These are phyloP conservation scores for Podila minutissima DNA, from an alignment of 192 early-diverging fungal genomes.

Conservation along the genomic window DNA sequence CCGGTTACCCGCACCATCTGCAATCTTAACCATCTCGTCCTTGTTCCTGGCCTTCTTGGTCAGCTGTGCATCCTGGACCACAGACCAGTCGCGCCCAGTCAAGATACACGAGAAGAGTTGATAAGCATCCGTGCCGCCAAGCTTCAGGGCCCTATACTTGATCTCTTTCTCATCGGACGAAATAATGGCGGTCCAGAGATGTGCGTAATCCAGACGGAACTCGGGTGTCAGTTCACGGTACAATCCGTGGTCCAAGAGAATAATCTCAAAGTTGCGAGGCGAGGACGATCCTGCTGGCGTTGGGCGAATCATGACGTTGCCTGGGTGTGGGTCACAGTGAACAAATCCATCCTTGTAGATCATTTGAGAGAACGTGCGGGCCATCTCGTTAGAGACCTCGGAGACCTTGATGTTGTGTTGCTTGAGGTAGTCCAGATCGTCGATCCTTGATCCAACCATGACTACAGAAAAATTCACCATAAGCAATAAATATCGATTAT, in stretches of 20 bases:
- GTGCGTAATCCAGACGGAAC: slow-evolving; percentile 86
- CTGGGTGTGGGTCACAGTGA: slow-evolving; percentile 96
- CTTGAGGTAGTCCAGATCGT: slow-evolving; percentile 76
- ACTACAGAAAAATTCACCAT: slow-evolving; percentile 24
- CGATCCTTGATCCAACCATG: slow-evolving; percentile 68
- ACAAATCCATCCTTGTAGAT: slow-evolving; percentile 86
- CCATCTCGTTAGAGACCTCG: slow-evolving; percentile 80
- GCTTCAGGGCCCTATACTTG: slow-evolving; percentile 67
- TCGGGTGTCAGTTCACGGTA: slow-evolving; percentile 79
- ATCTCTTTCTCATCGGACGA: slow-evolving; percentile 80
- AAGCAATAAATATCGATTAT: neutral
- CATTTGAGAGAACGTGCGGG: slow-evolving; percentile 87
- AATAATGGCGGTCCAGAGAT: slow-evolving; percentile 89
- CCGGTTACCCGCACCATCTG: slow-evolving; percentile 42
- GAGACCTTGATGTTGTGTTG: slow-evolving; percentile 78
- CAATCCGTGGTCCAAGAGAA: slow-evolving; percentile 90
- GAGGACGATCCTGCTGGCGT: slow-evolving; percentile 50
- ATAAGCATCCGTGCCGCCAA: slow-evolving; percentile 80
- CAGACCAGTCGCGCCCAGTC: slow-evolving; percentile 74
- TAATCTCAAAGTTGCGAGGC: slow-evolving; percentile 86
- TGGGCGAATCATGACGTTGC: slow-evolving; percentile 83
- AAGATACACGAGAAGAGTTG: slow-evolving; percentile 87
- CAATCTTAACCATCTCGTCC: slow-evolving; percentile 34
- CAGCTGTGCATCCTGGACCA: slow-evolving; percentile 77
- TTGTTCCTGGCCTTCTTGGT: slow-evolving; percentile 42